Evolutionary conservation across 805 yeast species (phyloP).

Genomic region (Candida pini): DNA sequence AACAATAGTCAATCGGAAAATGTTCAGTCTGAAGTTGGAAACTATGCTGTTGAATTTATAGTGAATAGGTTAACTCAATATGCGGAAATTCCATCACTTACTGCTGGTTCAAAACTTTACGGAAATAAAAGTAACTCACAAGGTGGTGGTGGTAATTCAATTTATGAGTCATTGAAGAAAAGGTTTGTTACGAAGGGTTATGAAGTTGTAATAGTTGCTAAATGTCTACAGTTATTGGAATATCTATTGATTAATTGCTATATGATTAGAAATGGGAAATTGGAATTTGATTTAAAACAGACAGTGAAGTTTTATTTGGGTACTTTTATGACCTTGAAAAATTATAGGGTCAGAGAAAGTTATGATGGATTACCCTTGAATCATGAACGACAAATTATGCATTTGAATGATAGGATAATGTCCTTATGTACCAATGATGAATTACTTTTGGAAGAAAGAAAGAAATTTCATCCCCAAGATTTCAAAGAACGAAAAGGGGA

Average conservation of each 20-base stretch:
- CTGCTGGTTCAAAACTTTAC: not conserved
- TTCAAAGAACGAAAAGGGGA: not conserved
- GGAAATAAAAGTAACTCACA: constrained; percentile 1
- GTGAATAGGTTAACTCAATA: constrained; percentile 16
- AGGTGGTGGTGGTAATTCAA: not conserved
- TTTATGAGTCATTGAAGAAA: constrained; percentile 21
- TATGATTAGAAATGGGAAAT: constrained; percentile 2
- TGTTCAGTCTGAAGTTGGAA: constrained; percentile 15
- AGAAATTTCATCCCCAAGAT: constrained; percentile 12
- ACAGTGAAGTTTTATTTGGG: constrained; percentile 13
- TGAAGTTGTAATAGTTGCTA: constrained; percentile 23
- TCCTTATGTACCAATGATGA: constrained; percentile 11
- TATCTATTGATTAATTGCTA: constrained; percentile 24
- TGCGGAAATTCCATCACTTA: constrained; percentile 1
- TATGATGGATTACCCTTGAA: constrained; percentile 20
- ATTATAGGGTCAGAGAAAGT: constrained; percentile 10
- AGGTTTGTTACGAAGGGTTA: constrained; percentile 23
- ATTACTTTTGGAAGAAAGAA: constrained; percentile 12
- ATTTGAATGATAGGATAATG: constrained; percentile 11
- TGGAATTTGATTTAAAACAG: constrained; percentile 18
- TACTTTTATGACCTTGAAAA: constrained; percentile 9
- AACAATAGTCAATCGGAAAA: not conserved
- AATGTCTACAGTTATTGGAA: constrained; percentile 23
- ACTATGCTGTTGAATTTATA: constrained; percentile 16
- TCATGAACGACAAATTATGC: constrained; percentile 20